Conservation (phyloP, 495 filamentous ascomycete genomes). For the Parathielavia appendiculata region DNA sequence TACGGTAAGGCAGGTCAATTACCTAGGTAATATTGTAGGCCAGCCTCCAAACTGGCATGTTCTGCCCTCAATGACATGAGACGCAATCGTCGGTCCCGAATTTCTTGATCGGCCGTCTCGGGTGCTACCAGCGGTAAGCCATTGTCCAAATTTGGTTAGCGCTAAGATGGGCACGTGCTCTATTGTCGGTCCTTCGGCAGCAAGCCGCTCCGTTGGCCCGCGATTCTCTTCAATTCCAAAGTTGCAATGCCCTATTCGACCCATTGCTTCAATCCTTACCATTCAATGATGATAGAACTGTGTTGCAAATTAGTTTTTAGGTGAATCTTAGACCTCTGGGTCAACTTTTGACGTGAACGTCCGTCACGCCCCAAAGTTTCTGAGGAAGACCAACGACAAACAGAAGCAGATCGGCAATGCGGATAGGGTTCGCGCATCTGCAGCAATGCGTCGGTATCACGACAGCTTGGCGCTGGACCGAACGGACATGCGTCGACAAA, state of each 20-base stretch:
- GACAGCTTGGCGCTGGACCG: slow-evolving; percentile 1
- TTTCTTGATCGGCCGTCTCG: neutral
- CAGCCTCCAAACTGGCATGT: too few relatives aligned
- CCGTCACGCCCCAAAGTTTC: neutral
- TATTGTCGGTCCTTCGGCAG: neutral
- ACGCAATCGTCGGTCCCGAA: neutral
- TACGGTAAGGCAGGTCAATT: too few relatives aligned
- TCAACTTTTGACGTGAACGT: too few relatives aligned
- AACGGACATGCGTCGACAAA: too few relatives aligned
- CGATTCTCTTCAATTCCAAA: neutral
- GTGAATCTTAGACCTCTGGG: too few relatives aligned
- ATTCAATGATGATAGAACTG: too few relatives aligned
- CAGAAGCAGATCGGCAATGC: neutral
- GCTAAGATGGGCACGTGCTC: too few relatives aligned
- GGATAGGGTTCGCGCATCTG: neutral
- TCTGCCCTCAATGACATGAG: too few relatives aligned
- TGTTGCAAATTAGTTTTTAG: too few relatives aligned
- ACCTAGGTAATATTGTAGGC: too few relatives aligned
- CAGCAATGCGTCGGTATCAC: slow-evolving; percentile 1
- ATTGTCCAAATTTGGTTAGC: neutral
- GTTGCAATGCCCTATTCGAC: too few relatives aligned
- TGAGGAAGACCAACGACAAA: neutral
- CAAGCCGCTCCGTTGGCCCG: neutral
- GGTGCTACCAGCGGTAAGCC: neutral
- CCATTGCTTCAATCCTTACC: too few relatives aligned